phyloP scores from a whole-genome alignment of 306 rosid species.

The Vigna unguiculata region DNA sequence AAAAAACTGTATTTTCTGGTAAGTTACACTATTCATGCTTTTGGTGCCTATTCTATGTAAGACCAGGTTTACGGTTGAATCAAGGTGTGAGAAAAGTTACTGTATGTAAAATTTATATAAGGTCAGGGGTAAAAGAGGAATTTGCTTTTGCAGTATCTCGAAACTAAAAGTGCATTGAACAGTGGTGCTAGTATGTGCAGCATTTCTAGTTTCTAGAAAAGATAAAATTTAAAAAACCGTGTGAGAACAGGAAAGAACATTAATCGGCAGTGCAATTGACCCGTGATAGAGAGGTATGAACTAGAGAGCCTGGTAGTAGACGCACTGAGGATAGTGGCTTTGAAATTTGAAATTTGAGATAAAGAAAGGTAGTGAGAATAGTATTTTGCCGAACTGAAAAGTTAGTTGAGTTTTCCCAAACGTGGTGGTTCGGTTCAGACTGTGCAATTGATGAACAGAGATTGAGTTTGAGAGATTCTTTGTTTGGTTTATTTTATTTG shows the following conservation, averaged over 20 bases:
- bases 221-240: neutral
- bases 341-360: neutral
- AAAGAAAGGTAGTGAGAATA: neutral
- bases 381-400: neutral
- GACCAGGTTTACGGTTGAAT: no score
- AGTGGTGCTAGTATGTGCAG: no score
- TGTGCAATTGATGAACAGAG: neutral
- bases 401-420: neutral
- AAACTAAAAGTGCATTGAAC: no score
- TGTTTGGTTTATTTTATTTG: neutral
- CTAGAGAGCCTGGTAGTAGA: neutral
- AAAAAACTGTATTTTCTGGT: no score
- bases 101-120: no score
- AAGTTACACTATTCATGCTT: no score
- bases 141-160: no score
- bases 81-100: no score
- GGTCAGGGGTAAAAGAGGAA: no score
- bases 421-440: neutral
- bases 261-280: neutral
- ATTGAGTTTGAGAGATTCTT: neutral
- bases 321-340: neutral
- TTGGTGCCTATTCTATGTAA: no score
- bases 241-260: neutral
- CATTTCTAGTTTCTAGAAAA: neutral
- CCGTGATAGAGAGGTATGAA: neutral